A percentile compares a stretch with the other conserved stretches of the same genome.
These are phyloP conservation scores for Chlamydomonas schloesseri DNA, from an alignment of 139 green algal species.

Conservation along the genomic window DNA sequence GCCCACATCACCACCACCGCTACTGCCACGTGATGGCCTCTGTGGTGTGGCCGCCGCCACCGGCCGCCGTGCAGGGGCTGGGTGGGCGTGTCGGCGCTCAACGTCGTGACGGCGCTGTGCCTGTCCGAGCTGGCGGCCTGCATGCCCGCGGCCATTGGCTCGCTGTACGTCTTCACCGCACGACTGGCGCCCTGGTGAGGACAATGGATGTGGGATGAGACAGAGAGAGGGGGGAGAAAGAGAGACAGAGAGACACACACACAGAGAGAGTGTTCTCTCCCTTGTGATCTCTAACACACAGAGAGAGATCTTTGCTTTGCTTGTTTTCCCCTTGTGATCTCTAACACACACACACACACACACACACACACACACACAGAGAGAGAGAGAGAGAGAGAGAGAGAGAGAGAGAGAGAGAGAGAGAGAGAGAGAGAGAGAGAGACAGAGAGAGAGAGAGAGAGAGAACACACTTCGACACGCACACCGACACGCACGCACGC, in stretches of 20 bases:
- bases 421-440: not conserved
- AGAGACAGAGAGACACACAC: not conserved
- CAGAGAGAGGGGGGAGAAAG: not conserved
- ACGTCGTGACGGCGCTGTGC: not conserved
- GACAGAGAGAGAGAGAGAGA: not conserved
- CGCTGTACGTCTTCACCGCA: conserved; percentile 13
- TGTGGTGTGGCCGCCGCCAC: too few relatives aligned
- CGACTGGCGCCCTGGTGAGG: conserved; percentile 13
- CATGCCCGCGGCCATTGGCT: conserved; percentile 19
- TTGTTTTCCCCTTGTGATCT: too few relatives aligned
- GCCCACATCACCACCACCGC: too few relatives aligned
- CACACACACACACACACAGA: too few relatives aligned
- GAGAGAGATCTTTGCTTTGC: too few relatives aligned
- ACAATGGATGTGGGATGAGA: not conserved
- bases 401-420: not conserved
- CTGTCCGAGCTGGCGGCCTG: conserved; percentile 22
- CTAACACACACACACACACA: too few relatives aligned
- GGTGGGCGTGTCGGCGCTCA: not conserved
- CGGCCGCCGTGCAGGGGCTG: not conserved
- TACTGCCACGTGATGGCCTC: too few relatives aligned
- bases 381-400: not conserved
- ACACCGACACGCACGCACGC: too few relatives aligned
- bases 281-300: too few relatives aligned
- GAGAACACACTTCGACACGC: not conserved
- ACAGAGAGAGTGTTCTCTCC: not conserved